Evolutionary conservation across 768 basidiomycete species (phyloP), one percentile per base, ranked within the genome.

Genomic region (Macrolepiota fuliginosa): DNA sequence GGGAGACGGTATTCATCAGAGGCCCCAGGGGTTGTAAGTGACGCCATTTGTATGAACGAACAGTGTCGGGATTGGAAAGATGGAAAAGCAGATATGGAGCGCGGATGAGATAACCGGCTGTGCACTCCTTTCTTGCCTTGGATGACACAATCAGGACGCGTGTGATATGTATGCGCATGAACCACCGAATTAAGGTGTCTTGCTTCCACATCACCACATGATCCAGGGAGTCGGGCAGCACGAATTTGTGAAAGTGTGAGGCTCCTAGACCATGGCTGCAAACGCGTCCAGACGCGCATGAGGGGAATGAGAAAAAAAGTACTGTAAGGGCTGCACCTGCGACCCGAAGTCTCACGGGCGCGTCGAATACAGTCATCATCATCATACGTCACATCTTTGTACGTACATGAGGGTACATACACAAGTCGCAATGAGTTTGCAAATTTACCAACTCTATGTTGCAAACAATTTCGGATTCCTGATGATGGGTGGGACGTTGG

Each of bases 1-100:
- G 90, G 90, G 56, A 93, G 82, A 66, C 91, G 86, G 67, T 83
- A 83, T 59, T 78, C 71, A 66, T 78, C 72, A 12, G 71, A 66
- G 10, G 67, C 58, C 22, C 62, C 63, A 55, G 69, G 59, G 9
- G 65, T 37, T 19, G 66, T 54, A 47, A 68, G 56, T 24, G 71
- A 65, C 25, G 71, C 69, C 74, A 78, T 77, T 4, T 61, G 60
- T 49, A 39, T 29, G 11, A 46, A 39, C 42, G 54, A 54, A n/a
- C 50, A 51, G 15, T 52, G 19, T 51, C 39, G 58, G 17, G n/a
- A 42, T 13, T 42, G 50, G 52, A 24, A 49, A 54, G 19, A 24
- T 24, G 53, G 53, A 25, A 49, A 11, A 22, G 22, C 22, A 50
- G 58, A 59, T 59, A 12, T 49, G 11, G 35, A 13, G 2, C 52